Evolutionary conservation across 176 grass and related monocot genomes (phyloP), one percentile per base, ranked within the genome.

Genomic region (Oryza glaberrima): DNA sequence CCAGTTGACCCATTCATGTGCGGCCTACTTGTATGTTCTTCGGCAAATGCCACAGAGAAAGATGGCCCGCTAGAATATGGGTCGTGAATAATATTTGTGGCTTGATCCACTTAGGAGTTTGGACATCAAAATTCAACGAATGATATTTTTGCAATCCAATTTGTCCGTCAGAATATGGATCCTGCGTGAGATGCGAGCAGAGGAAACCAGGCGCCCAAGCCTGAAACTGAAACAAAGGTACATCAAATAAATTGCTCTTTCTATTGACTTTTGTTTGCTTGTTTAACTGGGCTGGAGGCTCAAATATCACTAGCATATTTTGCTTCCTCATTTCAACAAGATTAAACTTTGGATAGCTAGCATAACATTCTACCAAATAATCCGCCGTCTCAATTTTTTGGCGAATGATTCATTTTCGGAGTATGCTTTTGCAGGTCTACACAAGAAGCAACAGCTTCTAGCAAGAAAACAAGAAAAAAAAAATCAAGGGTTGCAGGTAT

Each of bases 401-500:
- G 20, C 58, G 58, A 63, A 63, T n/a, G n/a, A 63, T 19, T 10
- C 28, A 17, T 23, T 38, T 51, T 67, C 20, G 35, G 14, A 51
- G 32, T 73, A 80, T 74, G 20, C 19, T 17, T 73, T 49, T 25
- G 46, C 79, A 38, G 41, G 15, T 56, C 68, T 67, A 34, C 43
- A 82, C 38, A n/a, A 34, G 65, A 70, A 70, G 51, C 38, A 26
- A 43, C 17, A 10, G 65, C 56, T 77, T 70, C 65, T 51, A 49
- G 9, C 73, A 44, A 26, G 35, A 77, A 22, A 76, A 36, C 32
- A 70, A 38, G 56, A 23, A 23, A 63, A 81, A 63, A 81, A 22
- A 41, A 41, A 41, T 41, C 40, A 41, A 41, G 7, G 6, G 40
- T 41, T 41, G 7, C 40, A 41, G 40, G 40, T 41, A 41, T 41